These are phyloP conservation scores for Volvox africanus DNA, from an alignment of 139 green algal species.

Conservation along the genomic window DNA sequence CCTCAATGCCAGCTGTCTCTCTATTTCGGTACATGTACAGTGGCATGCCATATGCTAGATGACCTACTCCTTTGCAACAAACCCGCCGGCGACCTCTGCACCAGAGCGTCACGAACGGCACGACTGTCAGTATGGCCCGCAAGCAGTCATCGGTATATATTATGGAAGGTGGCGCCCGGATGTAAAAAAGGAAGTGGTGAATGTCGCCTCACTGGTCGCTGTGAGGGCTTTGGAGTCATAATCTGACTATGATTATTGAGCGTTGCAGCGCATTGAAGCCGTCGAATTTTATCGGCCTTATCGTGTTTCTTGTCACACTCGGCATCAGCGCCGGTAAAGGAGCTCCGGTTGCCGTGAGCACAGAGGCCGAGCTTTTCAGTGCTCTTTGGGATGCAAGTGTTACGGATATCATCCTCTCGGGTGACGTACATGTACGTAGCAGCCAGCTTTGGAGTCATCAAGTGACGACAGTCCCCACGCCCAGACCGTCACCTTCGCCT, in stretches of 20 bases:
- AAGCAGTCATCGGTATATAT: not conserved
- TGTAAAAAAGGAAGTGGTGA: not conserved
- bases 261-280: not conserved
- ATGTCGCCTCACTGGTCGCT: not conserved
- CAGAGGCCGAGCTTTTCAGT: not conserved
- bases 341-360: not conserved
- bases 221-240: not conserved
- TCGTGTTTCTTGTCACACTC: not conserved
- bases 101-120: not conserved
- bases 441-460: not conserved
- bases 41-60: too few species aligned
- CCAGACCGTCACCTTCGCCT: not conserved
- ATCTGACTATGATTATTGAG: not conserved
- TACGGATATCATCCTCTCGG: not conserved
- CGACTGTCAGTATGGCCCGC: not conserved
- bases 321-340: not conserved
- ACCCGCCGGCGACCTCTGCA: not conserved
- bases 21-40: too few species aligned
- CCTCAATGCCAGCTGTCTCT: too few species aligned
- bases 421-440: not conserved
- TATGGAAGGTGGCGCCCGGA: not conserved
- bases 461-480: not conserved
- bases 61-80: too few species aligned
- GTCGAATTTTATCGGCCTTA: not conserved
- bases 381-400: not conserved